Conservation (phyloP, 495 filamentous ascomycete species). For the Penicillium soppii region DNA sequence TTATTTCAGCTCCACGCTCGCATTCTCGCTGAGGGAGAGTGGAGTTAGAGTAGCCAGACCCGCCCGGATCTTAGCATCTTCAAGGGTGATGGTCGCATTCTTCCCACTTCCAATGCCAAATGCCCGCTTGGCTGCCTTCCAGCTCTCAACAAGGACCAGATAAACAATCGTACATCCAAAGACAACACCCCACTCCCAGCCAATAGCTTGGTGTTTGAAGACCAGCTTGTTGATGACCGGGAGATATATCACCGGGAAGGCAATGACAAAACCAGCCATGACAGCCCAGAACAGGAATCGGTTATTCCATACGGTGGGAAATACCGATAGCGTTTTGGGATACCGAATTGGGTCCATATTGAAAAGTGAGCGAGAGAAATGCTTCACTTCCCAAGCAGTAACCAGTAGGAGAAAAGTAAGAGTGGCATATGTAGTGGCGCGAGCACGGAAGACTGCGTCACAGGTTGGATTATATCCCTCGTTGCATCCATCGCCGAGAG, state of each 20-base stretch:
- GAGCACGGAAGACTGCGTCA: slow-evolving; percentile 67
- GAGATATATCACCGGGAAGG: slow-evolving; percentile 74
- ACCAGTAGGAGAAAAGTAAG: slow-evolving; percentile 73
- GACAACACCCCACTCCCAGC: slow-evolving; percentile 70
- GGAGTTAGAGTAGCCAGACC: slow-evolving; percentile 23
- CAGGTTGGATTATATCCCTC: slow-evolving; percentile 53
- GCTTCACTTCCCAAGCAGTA: slow-evolving; percentile 74
- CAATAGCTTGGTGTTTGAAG: slow-evolving; percentile 73
- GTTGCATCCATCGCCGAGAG: slow-evolving; percentile 69
- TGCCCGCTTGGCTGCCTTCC: slow-evolving; percentile 63
- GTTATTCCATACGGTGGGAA: slow-evolving; percentile 67
- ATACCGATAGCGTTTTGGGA: slow-evolving; percentile 50
- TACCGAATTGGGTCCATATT: slow-evolving; percentile 55
- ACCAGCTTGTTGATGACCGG: slow-evolving; percentile 65
- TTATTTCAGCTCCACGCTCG: slow-evolving; percentile 37
- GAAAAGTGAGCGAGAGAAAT: slow-evolving; percentile 68
- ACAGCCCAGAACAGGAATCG: slow-evolving; percentile 74
- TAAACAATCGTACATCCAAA: slow-evolving; percentile 60
- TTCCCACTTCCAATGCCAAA: slow-evolving; percentile 38
- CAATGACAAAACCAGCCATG: slow-evolving; percentile 60
- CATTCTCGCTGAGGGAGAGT: slow-evolving; percentile 31
- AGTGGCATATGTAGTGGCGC: slow-evolving; percentile 73
- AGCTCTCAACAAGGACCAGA: slow-evolving; percentile 61
- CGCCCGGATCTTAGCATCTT: slow-evolving; percentile 33
- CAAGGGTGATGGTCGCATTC: slow-evolving; percentile 29